These are phyloP conservation scores for Paramecium pentaurelia DNA, from an alignment of 73 alveolate genomes.

Conservation along the genomic window DNA sequence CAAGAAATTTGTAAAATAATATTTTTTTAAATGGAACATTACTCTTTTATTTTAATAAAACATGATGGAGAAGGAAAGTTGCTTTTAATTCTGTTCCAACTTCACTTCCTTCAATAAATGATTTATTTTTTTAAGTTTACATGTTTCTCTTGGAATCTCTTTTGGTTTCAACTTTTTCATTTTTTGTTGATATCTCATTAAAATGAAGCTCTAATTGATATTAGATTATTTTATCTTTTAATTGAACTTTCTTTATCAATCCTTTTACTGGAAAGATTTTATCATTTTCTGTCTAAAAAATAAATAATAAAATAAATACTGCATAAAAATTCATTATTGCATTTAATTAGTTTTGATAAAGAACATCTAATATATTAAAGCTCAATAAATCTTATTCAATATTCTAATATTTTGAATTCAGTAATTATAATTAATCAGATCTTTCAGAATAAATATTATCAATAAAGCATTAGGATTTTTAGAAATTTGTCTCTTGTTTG, in stretches of 20 bases:
- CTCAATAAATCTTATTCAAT: neutral
- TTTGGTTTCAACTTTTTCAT: neutral
- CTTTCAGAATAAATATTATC: neutral
- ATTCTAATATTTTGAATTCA: neutral
- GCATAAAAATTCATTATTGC: neutral
- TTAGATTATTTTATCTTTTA: neutral
- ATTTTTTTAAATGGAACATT: neutral
- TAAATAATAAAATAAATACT: neutral
- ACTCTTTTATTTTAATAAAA: neutral
- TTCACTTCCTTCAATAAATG: neutral
- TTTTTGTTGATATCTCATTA: neutral
- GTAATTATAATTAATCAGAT: neutral
- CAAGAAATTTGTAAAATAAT: neutral
- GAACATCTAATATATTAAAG: neutral
- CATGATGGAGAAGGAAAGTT: neutral
- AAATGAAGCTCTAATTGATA: neutral
- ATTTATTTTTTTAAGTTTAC: neutral
- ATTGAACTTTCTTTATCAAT: neutral
- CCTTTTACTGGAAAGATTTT: neutral
- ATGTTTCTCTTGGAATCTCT: neutral
- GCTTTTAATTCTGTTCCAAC: neutral
- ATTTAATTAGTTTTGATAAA: neutral
- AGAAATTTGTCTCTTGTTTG: neutral
- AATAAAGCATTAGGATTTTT: neutral
- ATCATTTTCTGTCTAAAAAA: neutral